phyloP scores from a whole-genome alignment of 208 protist genomes.

The Leishmania martiniquensis region DNA sequence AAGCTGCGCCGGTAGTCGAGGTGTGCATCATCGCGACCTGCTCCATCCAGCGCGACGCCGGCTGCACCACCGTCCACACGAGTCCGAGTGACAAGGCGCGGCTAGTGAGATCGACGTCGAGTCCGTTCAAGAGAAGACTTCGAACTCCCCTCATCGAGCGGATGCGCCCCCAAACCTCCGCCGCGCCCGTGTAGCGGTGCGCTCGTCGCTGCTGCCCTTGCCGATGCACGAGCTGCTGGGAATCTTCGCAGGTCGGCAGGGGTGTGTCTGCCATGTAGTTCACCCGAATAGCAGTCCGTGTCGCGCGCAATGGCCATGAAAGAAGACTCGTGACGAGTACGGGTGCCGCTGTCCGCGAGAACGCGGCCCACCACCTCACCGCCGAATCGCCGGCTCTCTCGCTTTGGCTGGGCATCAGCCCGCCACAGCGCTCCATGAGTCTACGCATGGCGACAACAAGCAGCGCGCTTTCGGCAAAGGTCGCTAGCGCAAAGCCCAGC shows the following conservation, averaged over 20 bases:
- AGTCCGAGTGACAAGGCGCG: conserved; percentile 30
- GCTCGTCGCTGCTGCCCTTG: not conserved
- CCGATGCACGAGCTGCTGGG: not conserved
- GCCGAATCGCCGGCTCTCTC: not conserved
- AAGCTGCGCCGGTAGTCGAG: not conserved
- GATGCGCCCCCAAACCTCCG: conserved; percentile 13
- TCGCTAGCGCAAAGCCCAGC: conserved; percentile 23
- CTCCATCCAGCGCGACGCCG: conserved; percentile 25
- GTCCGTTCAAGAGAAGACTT: conserved; percentile 32
- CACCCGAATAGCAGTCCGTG: conserved; percentile 24
- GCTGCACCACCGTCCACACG: conserved; percentile 29
- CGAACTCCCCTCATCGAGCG: conserved; percentile 12
- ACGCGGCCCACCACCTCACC: not conserved
- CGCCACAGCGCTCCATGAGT: not conserved
- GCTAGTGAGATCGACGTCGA: conserved; percentile 41
- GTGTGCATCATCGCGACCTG: conserved; percentile 4
- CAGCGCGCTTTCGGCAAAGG: conserved; percentile 15
- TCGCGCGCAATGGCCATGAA: conserved; percentile 33
- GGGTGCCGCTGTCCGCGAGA: conserved; percentile 8
- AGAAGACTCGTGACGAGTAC: conserved; percentile 16
- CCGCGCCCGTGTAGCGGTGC: conserved; percentile 1
- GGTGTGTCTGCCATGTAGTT: conserved; percentile 38
- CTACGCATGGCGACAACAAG: conserved; percentile 13
- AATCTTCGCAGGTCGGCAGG: not conserved
- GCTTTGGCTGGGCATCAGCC: not conserved